phyloP scores from a whole-genome alignment of 2,329 filamentous ascomycete species.

The Talaromyces sp. region DNA sequence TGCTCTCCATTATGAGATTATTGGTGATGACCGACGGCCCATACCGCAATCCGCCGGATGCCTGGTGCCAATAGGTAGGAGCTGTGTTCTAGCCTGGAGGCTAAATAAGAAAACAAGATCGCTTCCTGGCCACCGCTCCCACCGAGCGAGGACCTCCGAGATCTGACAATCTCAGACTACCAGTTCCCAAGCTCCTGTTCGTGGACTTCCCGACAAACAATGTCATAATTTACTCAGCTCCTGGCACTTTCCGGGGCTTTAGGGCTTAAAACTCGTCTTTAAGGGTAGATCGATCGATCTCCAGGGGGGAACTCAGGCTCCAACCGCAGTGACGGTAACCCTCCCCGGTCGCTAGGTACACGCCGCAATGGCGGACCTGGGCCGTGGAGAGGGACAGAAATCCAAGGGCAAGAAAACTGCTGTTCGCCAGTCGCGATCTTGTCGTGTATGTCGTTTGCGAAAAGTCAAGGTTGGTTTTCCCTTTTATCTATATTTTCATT shows the following conservation, averaged over 20 bases:
- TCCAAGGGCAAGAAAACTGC: slow-evolving; percentile 22
- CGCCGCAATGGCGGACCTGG: slow-evolving; percentile 15
- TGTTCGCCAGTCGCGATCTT: slow-evolving; percentile 37
- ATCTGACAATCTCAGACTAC: slow-evolving; percentile 13
- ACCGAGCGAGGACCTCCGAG: slow-evolving; percentile 17
- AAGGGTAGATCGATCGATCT: slow-evolving; percentile 3
- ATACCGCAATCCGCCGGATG: background rate
- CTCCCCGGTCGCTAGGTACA: slow-evolving; percentile 10
- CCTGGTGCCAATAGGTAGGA: background rate
- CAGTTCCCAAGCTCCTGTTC: slow-evolving; percentile 13
- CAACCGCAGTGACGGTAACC: slow-evolving; percentile 10
- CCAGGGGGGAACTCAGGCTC: background rate
- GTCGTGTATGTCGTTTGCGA: slow-evolving; percentile 37
- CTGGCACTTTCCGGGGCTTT: background rate
- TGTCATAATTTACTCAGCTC: background rate
- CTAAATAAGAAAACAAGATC: slow-evolving; percentile 17
- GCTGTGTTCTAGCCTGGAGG: background rate
- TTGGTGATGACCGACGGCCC: background rate
- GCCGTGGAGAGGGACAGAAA: slow-evolving; percentile 12
- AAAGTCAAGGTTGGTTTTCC: slow-evolving; percentile 37
- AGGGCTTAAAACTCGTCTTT: background rate
- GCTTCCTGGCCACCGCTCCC: background rate
- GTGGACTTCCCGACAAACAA: slow-evolving; percentile 6
- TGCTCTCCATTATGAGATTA: background rate
- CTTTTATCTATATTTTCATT: slow-evolving; percentile 11